These are phyloP conservation scores for Wickerhamomyces chambardii DNA, from an alignment of 805 yeast genomes.

Conservation along the genomic window DNA sequence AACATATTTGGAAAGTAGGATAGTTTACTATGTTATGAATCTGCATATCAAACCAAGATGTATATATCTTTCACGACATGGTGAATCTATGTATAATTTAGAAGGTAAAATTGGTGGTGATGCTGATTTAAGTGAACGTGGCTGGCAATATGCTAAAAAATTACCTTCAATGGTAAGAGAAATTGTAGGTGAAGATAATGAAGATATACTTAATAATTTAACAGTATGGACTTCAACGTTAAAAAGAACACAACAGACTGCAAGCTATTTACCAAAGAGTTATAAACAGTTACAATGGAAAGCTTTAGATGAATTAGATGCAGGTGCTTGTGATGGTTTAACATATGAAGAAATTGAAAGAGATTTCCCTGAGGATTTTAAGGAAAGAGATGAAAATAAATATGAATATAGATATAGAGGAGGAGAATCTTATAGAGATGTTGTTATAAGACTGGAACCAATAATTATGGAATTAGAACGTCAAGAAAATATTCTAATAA, in stretches of 20 bases:
- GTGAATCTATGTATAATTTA: constrained; percentile 86
- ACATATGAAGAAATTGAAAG: constrained; percentile 89
- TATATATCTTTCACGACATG: constrained; percentile 93
- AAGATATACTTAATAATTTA: constrained; percentile 35
- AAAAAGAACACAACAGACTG: constrained; percentile 87
- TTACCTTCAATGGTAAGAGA: constrained; percentile 69
- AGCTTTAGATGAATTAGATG: constrained; percentile 93
- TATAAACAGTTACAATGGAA: constrained; percentile 89
- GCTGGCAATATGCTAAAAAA: constrained; percentile 73
- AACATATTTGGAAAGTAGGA: constrained; percentile 82
- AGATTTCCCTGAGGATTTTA: constrained; percentile 87
- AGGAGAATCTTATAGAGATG: constrained; percentile 95
- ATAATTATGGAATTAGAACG: constrained; percentile 97
- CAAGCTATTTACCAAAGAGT: constrained; percentile 52
- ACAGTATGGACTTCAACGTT: constrained; percentile 96
- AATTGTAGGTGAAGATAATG: constrained; percentile 41
- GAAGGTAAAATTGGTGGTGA: constrained; percentile 97
- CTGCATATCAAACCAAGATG: constrained; percentile 86
- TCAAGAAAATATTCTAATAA: constrained; percentile 90
- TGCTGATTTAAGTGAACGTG: constrained; percentile 76
- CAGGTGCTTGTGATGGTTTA: constrained; percentile 96
- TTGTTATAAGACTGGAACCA: constrained; percentile 91
- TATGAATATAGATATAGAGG: constrained; percentile 95
- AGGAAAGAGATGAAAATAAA: constrained; percentile 91
- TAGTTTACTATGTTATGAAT: constrained; percentile 94